phyloP scores from a whole-genome alignment of 2,329 filamentous ascomycete genomes.

The Cladosporium sp. region DNA sequence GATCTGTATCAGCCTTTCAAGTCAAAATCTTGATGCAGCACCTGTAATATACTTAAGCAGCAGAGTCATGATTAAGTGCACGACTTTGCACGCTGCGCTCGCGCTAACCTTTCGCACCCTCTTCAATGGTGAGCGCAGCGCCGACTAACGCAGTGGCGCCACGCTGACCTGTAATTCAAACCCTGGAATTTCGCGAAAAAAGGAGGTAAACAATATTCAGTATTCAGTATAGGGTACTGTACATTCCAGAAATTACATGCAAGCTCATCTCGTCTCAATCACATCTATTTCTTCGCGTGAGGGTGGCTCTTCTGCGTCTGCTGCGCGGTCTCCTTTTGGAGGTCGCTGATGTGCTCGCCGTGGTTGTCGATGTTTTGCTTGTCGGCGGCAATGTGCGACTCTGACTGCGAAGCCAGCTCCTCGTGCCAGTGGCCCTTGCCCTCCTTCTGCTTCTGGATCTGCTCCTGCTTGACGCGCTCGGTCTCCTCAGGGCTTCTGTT shows the following conservation, averaged over 20 bases:
- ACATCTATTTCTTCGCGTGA: slow-evolving; percentile 10
- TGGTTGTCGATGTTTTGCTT: slow-evolving; percentile 45
- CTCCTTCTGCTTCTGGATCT: slow-evolving; percentile 44
- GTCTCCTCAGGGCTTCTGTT: slow-evolving; percentile 37
- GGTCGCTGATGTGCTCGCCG: slow-evolving; percentile 43
- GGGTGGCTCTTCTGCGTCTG: slow-evolving; percentile 41
- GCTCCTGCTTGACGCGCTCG: slow-evolving; percentile 47
- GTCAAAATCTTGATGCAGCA: neutral
- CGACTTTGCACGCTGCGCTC: neutral
- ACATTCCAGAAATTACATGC: slow-evolving; percentile 2
- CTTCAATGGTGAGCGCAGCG: neutral
- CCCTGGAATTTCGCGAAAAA: neutral
- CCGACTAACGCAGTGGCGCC: neutral
- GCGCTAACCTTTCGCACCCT: neutral
- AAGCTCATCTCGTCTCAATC: neutral
- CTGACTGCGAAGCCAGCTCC: slow-evolving; percentile 43
- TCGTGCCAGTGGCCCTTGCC: slow-evolving; percentile 47
- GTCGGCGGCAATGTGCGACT: slow-evolving; percentile 46
- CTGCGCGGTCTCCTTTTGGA: slow-evolving; percentile 47
- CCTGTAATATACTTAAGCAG: neutral
- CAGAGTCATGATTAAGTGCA: neutral
- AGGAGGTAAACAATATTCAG: neutral
- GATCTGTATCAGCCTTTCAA: neutral
- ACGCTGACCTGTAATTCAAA: neutral
- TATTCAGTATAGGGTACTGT: neutral